These are phyloP conservation scores for Aspergillus taichungensis DNA, from an alignment of 495 filamentous ascomycete genomes.

Conservation along the genomic window DNA sequence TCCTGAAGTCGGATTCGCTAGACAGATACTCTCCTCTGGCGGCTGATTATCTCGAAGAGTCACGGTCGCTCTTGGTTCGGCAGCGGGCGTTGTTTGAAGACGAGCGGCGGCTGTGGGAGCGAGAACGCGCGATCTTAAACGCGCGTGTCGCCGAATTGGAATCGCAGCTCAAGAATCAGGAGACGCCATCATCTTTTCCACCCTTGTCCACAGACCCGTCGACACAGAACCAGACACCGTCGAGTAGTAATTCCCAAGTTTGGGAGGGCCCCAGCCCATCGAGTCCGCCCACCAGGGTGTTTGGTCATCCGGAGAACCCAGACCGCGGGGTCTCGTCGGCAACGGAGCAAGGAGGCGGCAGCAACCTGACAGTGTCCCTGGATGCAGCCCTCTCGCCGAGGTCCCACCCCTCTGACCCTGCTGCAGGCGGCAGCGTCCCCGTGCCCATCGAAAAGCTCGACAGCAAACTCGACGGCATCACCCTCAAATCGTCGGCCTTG, in stretches of 20 bases:
- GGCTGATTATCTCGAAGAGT: constrained; percentile 31
- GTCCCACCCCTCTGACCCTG: constrained; percentile 17
- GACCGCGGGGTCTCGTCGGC: constrained; percentile 15
- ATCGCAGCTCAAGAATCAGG: constrained; percentile 15
- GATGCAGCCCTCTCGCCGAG: constrained; percentile 37
- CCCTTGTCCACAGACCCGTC: constrained; percentile 5
- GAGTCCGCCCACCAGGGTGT: constrained; percentile 36
- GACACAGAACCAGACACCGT: neutral
- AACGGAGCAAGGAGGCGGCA: constrained; percentile 17
- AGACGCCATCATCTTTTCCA: constrained; percentile 3
- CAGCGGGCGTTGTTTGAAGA: constrained; percentile 33
- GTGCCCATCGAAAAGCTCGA: constrained; percentile 42
- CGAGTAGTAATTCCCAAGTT: constrained; percentile 17
- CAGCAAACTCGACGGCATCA: constrained; percentile 40
- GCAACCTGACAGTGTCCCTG: constrained; percentile 20
- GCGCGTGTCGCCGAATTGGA: constrained; percentile 34
- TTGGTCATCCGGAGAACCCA: constrained; percentile 23
- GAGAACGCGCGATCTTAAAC: constrained; percentile 29
- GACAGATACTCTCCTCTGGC: constrained; percentile 12
- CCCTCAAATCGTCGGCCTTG: constrained; percentile 37
- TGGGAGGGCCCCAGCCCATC: constrained; percentile 38
- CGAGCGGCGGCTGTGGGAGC: constrained; percentile 35
- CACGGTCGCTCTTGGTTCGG: constrained; percentile 32
- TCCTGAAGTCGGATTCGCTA: constrained; percentile 13
- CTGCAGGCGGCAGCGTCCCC: constrained; percentile 17